These are phyloP conservation scores for Pichia californica DNA, from an alignment of 805 yeast species.

Conservation along the genomic window DNA sequence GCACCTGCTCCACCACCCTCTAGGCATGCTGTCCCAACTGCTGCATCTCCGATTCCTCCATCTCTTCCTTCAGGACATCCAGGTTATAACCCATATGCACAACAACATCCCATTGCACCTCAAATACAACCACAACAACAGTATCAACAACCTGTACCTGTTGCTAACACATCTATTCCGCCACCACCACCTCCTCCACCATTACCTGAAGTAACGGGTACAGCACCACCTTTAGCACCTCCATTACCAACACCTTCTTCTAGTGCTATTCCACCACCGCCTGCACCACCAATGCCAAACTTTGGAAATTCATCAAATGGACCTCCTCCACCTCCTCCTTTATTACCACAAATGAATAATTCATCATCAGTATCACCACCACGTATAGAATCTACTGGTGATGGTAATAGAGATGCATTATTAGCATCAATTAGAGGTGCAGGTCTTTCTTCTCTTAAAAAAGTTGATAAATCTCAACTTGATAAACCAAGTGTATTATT, in stretches of 20 bases:
- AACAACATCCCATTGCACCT: not conserved
- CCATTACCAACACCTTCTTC: conserved; percentile 22
- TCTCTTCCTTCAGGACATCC: conserved; percentile 7
- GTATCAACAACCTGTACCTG: conserved; percentile 16
- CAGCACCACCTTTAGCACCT: conserved; percentile 17
- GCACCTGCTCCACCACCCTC: conserved; percentile 42
- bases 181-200: conserved; percentile 23
- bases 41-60: conserved; percentile 16
- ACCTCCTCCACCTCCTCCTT: conserved; percentile 20
- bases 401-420: conserved; percentile 68
- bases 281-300: conserved; percentile 12
- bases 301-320: conserved; percentile 1
- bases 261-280: conserved; percentile 19
- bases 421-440: conserved; percentile 82
- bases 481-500: conserved; percentile 72
- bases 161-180: conserved; percentile 11
- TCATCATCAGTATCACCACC: too few relatives aligned
- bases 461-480: conserved; percentile 75
- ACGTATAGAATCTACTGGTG: conserved; percentile 34
- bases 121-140: not conserved
- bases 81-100: not conserved
- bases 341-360: conserved; percentile 26
- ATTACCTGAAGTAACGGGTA: not conserved
- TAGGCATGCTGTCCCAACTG: conserved; percentile 12
- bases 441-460: conserved; percentile 61